A percentile compares a stretch with the other conserved stretches of the same genome.
phyloP scores from a whole-genome alignment of 2,329 filamentous ascomycete genomes.

The Penicillium rolfsii region DNA sequence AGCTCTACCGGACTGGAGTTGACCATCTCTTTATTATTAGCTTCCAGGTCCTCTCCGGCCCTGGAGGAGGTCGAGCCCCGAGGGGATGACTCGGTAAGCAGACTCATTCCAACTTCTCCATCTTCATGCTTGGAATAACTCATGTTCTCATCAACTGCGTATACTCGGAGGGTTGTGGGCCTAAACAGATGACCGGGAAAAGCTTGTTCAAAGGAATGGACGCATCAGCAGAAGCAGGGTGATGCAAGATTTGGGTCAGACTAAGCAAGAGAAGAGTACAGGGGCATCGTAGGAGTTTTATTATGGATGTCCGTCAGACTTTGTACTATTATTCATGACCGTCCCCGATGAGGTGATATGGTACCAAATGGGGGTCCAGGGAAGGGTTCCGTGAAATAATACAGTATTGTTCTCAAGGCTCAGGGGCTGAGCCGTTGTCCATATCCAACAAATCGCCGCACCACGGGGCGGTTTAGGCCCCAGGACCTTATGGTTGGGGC shows the following conservation, averaged over 20 bases:
- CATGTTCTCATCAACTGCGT: background rate
- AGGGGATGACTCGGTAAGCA: background rate
- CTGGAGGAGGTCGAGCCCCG: background rate
- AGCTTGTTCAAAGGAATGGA: background rate
- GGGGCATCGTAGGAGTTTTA: background rate
- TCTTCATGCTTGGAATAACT: background rate
- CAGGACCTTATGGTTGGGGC: too few relatives aligned
- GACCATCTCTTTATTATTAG: background rate
- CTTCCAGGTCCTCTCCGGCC: background rate
- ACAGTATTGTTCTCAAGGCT: background rate
- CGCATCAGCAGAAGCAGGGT: background rate
- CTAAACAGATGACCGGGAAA: background rate
- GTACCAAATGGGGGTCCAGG: background rate
- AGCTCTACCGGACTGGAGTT: background rate
- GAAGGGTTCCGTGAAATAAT: background rate
- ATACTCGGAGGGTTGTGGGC: background rate
- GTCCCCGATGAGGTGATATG: background rate
- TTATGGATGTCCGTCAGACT: background rate
- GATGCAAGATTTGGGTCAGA: background rate
- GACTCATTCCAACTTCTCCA: background rate
- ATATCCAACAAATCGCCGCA: too few relatives aligned
- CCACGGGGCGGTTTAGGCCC: too few relatives aligned
- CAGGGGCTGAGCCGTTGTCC: background rate
- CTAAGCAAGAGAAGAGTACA: background rate
- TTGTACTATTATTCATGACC: background rate